These are phyloP conservation scores for Dioszegia hungarica DNA, from an alignment of 768 basidiomycete genomes.

Conservation along the genomic window DNA sequence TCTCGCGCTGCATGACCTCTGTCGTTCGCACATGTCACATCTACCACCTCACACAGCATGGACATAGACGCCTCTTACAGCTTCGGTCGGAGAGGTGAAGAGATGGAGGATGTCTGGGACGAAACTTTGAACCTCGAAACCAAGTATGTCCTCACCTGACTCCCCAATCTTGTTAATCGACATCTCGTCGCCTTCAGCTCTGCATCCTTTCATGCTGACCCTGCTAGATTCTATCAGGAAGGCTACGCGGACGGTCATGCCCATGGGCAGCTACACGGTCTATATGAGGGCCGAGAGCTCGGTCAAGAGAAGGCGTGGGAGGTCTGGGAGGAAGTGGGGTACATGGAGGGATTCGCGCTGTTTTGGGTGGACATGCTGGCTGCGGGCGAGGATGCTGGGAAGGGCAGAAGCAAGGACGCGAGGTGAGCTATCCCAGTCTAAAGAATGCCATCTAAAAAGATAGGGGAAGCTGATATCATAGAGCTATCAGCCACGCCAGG, in stretches of 20 bases:
- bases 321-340: slow-evolving; percentile 96
- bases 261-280: slow-evolving; percentile 82
- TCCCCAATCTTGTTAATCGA: too few species aligned
- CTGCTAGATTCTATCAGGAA: slow-evolving; percentile 66
- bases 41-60: neutral
- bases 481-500: slow-evolving; percentile 57
- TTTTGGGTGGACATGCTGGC: slow-evolving; percentile 54
- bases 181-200: neutral
- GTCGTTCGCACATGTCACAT: neutral
- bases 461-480: slow-evolving; percentile 5
- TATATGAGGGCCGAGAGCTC: slow-evolving; percentile 83
- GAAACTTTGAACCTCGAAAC: slow-evolving; percentile 6
- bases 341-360: slow-evolving; percentile 76
- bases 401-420: slow-evolving; percentile 33
- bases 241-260: slow-evolving; percentile 73
- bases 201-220: neutral
- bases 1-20: neutral
- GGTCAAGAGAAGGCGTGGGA: slow-evolving; percentile 88
- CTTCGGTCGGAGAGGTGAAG: neutral
- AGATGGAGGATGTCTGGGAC: slow-evolving; percentile 2
- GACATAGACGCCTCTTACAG: neutral
- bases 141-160: too few species aligned
- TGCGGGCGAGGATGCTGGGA: neutral
- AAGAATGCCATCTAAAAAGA: neutral
- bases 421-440: slow-evolving; percentile 39